Evolutionary conservation across 495 filamentous ascomycete species (phyloP), one percentile per base, ranked within the genome.

Genomic region (Podospora didyma): DNA sequence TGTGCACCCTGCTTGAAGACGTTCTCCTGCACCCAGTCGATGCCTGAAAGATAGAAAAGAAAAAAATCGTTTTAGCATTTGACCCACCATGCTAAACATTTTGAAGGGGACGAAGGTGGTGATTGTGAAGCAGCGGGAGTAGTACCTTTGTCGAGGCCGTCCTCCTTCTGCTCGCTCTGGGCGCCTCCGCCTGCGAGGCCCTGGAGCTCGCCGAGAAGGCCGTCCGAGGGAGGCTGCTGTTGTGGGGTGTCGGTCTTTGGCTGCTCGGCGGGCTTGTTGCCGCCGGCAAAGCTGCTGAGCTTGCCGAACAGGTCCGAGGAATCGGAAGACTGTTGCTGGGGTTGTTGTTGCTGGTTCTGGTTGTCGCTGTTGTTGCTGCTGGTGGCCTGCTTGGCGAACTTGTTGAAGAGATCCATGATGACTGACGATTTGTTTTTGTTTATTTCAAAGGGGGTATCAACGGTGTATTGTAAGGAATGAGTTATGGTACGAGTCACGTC

Each of bases 91-190:
- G 49, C 50, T 21, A 22, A 20, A 23, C 48, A 57, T 23, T 49
- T 57, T 14, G 34, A 19, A 28, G 37, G 47, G 21, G 54, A 31
- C 7, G 46, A 12, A 7, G 20, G 9, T 14, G 44, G 20, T 2
- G 21, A 0, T n/a, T 12, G 22, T 21, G n/a, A n/a, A n/a, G n/a
- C n/a, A n/a, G n/a, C n/a, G n/a, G n/a, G 19, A 7, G 16, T 56
- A 51, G 22, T 64, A 83, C 82, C 83, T 64, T 88, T 87, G 63
- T 87, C 85, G 24, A 87, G 75, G 0, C 58, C 63, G 67, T 89
- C 86, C 65, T 89, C 86, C 41, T 87, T 84, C 76, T 88, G 81
- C 79, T 90, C 87, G 62, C 82, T 79, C 62, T 81, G 73, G 46
- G 67, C 73, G 34, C 87, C 86, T 42, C 87, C 87, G 23, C 87